Conservation (phyloP, 2,329 filamentous ascomycete genomes). For the Tolypocladium nubicola region DNA sequence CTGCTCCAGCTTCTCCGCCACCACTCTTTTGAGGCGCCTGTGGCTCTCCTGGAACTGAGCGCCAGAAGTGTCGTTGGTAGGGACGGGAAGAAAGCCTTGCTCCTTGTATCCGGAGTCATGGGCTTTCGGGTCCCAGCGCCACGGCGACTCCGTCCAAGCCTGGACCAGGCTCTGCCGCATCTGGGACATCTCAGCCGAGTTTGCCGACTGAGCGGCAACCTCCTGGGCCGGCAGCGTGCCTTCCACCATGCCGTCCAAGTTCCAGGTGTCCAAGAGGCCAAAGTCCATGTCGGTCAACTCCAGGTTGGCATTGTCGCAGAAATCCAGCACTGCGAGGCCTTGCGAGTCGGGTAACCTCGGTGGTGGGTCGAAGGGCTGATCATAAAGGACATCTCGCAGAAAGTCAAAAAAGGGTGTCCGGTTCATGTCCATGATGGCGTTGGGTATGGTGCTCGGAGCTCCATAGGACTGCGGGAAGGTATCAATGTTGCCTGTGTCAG, state of each 20-base stretch:
- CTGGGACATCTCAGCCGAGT: slow-evolving; percentile 29
- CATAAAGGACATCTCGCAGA: slow-evolving; percentile 38
- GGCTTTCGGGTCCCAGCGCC: slow-evolving; percentile 37
- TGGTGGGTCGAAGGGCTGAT: slow-evolving; percentile 26
- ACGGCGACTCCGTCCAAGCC: slow-evolving; percentile 39
- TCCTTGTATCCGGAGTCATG: slow-evolving; percentile 33
- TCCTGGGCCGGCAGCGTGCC: slow-evolving; percentile 11
- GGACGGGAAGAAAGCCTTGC: slow-evolving; percentile 33
- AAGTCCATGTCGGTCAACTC: slow-evolving; percentile 43
- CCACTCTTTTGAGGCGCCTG: slow-evolving; percentile 26
- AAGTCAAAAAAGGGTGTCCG: slow-evolving; percentile 38
- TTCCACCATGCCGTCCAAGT: slow-evolving; percentile 24
- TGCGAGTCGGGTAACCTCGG: slow-evolving; percentile 26
- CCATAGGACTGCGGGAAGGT: slow-evolving; percentile 1
- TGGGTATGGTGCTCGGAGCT: not conserved
- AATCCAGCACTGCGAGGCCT: slow-evolving; percentile 35
- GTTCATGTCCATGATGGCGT: slow-evolving; percentile 15
- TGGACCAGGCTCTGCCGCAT: slow-evolving; percentile 37
- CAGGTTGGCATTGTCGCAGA: slow-evolving; percentile 37
- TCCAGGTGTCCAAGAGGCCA: slow-evolving; percentile 38
- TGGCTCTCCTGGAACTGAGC: slow-evolving; percentile 27
- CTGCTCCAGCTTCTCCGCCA: slow-evolving; percentile 32
- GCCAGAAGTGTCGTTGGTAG: slow-evolving; percentile 25
- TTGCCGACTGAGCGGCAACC: slow-evolving; percentile 18
- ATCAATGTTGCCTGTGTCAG: slow-evolving; percentile 5